Percentiles rank a stretch among this genome's conserved stretches.
Conservation (phyloP, 768 basidiomycete genomes). For the Podaxis sp. region DNA sequence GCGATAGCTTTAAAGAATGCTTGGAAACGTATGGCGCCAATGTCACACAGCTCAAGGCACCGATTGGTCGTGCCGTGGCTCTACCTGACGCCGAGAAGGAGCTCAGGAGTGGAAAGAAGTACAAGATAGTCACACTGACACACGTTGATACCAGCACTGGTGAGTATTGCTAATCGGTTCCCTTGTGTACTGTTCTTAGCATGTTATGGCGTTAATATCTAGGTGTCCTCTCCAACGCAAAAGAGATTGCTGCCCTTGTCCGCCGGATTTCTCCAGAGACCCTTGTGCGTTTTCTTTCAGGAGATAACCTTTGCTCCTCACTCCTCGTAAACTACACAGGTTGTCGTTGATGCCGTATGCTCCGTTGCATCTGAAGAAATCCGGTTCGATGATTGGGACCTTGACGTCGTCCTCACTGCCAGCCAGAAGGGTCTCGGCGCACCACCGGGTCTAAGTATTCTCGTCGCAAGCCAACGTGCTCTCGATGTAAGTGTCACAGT, state of each 20-base stretch:
- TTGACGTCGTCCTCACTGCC: slow-evolving; percentile 85
- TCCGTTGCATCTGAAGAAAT: slow-evolving; percentile 96
- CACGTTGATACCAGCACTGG: slow-evolving; percentile 93
- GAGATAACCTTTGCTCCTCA: background rate
- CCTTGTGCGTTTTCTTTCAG: slow-evolving; percentile 41
- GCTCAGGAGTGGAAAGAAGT: slow-evolving; percentile 55
- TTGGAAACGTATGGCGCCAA: slow-evolving; percentile 85
- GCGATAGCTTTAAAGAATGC: slow-evolving; percentile 85
- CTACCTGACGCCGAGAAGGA: slow-evolving; percentile 47
- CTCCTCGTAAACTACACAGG: slow-evolving; percentile 29
- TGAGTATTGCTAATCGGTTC: slow-evolving; percentile 17
- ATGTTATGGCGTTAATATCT: slow-evolving; percentile 5
- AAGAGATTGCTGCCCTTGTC: slow-evolving; percentile 70
- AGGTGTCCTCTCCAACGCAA: slow-evolving; percentile 85
- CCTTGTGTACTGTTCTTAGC: background rate
- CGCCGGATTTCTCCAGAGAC: slow-evolving; percentile 79
- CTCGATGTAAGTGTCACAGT: slow-evolving; percentile 47
- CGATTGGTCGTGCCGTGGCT: slow-evolving; percentile 73
- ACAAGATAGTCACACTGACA: slow-evolving; percentile 89
- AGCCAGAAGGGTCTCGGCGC: slow-evolving; percentile 91
- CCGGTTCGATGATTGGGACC: slow-evolving; percentile 86
- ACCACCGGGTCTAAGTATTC: slow-evolving; percentile 88
- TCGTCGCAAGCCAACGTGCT: slow-evolving; percentile 78
- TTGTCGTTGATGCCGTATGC: slow-evolving; percentile 92
- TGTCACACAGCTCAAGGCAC: slow-evolving; percentile 79